phyloP scores from a whole-genome alignment of 129 eudicot species.

The Deinandra increscens region DNA sequence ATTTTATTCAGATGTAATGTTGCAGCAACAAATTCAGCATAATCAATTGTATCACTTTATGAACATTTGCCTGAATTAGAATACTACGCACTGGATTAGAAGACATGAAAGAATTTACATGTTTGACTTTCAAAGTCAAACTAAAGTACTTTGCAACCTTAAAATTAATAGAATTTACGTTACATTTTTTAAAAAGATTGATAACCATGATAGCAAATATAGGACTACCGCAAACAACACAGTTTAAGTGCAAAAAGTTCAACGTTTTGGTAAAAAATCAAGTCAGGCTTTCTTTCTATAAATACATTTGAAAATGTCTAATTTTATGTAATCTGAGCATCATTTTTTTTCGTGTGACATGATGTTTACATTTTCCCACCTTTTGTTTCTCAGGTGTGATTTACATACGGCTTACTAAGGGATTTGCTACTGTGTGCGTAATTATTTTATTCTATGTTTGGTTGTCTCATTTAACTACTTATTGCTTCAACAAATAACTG shows the following conservation, averaged over 20 bases:
- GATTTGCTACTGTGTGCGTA: too few species aligned
- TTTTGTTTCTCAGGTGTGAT: too few species aligned
- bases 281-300: too few species aligned
- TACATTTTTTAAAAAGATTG: not conserved
- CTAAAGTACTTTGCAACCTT: not conserved
- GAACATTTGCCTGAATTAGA: constrained; percentile 61
- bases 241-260: not conserved
- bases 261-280: not conserved
- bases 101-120: not conserved
- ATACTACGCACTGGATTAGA: constrained; percentile 17
- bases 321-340: too few species aligned
- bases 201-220: not conserved
- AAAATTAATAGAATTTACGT: not conserved
- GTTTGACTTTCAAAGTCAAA: constrained; percentile 12
- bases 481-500: too few species aligned
- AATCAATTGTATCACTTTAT: constrained; percentile 81
- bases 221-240: not conserved
- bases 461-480: too few species aligned
- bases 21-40: constrained; percentile 77
- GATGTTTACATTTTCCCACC: too few species aligned
- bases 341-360: too few species aligned
- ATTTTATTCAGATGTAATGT: constrained; percentile 74
- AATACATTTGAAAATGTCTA: too few species aligned
- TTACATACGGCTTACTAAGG: too few species aligned
- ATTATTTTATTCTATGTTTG: too few species aligned